Base-by-base conservation (phyloP, 495 filamentous ascomycete genomes). In the Lophiotrema nucula region DNA sequence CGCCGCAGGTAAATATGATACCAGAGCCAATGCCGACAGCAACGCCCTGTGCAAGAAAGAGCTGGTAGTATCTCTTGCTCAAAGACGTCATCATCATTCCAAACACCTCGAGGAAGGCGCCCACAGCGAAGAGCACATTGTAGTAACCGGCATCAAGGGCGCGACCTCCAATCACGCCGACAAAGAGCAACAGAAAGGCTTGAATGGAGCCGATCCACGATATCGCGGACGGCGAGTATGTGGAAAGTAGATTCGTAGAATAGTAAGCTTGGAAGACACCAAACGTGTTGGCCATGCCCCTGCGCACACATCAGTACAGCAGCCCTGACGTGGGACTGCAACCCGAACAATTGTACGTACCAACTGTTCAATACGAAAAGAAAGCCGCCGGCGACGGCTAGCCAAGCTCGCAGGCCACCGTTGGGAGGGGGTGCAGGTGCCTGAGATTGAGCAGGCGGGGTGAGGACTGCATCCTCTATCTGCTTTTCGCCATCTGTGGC, bases 51-150 rank as follows among this genome's bases (percentile, higher is more conserved):
- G 76, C 70, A 5, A 87, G 69, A 11, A 86, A 57, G 68, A 85
- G 77, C 52, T 87, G 85, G 64, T 82, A 88, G 69, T 83, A 88
- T 65, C 84, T 53, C 13, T 72, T 76, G 1, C 79, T 77, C 1
- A 85, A 69, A 22, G 78, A 81, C 6, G 85, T 77, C 83, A 89
- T 85, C 85, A 89, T 88, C 11, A 89, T 67, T 1, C 85, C 85
- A 55, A 88, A 83, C 46, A 84, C 71, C 57, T 88, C 83, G 27
- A 84, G 57, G 23, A 85, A 66, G 4, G 80, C 79, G 8, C 87
- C 88, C 1, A 72, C 67, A 0, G 58, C 5, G 2, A 70, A 28
- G 18, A 73, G 47, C 21, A 25, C 4, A 18, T 47, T 58, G 15
- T 31, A 83, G 62, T n/a, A 92, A 71, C 18, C 89, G 74, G 65